phyloP scores from a whole-genome alignment of 2,329 filamentous ascomycete species.

The Trichoderma breve region DNA sequence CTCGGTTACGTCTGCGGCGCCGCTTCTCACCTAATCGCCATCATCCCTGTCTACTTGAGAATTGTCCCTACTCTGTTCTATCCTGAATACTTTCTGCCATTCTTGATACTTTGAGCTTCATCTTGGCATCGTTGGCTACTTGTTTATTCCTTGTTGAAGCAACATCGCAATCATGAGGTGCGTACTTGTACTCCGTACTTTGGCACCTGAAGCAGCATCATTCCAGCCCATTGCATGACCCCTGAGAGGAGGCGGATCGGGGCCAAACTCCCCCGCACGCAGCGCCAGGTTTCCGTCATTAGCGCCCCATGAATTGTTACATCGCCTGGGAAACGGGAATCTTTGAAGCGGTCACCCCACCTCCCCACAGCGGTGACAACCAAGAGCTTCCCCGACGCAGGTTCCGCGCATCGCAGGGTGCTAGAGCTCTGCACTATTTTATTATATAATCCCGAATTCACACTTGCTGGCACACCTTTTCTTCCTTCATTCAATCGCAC shows the following conservation, averaged over 20 bases:
- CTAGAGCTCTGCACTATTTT: background rate
- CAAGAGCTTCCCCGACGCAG: conserved; percentile 13
- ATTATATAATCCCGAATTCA: conserved; percentile 7
- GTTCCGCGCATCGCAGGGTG: background rate
- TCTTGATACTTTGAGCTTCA: background rate
- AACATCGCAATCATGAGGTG: conserved; percentile 20
- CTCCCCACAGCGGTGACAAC: conserved; percentile 10
- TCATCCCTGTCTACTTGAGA: background rate
- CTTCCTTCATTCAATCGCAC: background rate
- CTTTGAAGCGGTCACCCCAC: conserved; percentile 1
- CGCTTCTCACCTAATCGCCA: background rate
- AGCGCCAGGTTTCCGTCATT: background rate
- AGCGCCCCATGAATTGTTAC: background rate
- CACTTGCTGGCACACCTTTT: background rate
- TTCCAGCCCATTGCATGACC: background rate
- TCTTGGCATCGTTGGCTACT: background rate
- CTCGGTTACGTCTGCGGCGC: background rate
- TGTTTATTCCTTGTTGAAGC: background rate
- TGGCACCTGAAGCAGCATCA: background rate
- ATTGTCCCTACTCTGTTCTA: background rate
- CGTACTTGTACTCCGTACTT: background rate
- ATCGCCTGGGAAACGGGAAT: conserved; percentile 7
- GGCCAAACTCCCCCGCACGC: conserved; percentile 16
- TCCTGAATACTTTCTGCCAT: background rate
- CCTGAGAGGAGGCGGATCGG: conserved; percentile 1